Base-by-base conservation (phyloP, 306 rosid genomes). In the Casuarina equisetifolia region DNA sequence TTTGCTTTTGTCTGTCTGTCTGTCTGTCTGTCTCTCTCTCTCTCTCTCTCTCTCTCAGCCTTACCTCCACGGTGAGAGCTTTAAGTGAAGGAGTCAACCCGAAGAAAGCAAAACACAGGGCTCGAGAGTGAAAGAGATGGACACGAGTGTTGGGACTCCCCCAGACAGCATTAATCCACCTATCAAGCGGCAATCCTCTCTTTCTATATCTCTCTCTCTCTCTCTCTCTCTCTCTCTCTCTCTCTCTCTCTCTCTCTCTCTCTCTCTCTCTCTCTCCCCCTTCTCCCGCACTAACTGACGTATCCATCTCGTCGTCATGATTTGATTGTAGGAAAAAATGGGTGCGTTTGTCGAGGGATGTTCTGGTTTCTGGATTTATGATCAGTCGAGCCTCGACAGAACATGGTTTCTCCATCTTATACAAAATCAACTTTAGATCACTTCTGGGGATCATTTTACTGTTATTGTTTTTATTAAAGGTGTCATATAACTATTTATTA, bases 111-210 rank as follows among this genome's bases (percentile, higher is more conserved):
- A 58, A 70, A 87, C 91, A n/a, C 91, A 79, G 81, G 88, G 93
- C 93, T 89, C 93, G 91, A 89, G 93, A 79, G 84, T 64, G 50
- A 68, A 69, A 79, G 66, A 73, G 57, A 58, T 20, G 61, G 76
- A 83, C 82, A 82, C 82, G 75, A 82, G 67, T 55, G 74, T 77
- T 86, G 85, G 85, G 87, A 74, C 85, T 69, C 72, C 76, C 43
- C 44, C 63, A 19, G 58, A 78, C 59, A 35, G 9, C 76, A 12
- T 63, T 80, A 42, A 10, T 70, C 38, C 74, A 5, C 67, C 82
- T 74, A 69, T 57, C 72, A 13, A 52, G 52, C 35, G 69, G 54
- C 32, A 25, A 25, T 25, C 32, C 32, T 25, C 1, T 25, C 32
- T 25, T 25, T 25, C 45, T 55, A 55, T n/a, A 55, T 35, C 35